phyloP scores from a whole-genome alignment of 441 rosid species.

The Adansonia madagascariensis region DNA sequence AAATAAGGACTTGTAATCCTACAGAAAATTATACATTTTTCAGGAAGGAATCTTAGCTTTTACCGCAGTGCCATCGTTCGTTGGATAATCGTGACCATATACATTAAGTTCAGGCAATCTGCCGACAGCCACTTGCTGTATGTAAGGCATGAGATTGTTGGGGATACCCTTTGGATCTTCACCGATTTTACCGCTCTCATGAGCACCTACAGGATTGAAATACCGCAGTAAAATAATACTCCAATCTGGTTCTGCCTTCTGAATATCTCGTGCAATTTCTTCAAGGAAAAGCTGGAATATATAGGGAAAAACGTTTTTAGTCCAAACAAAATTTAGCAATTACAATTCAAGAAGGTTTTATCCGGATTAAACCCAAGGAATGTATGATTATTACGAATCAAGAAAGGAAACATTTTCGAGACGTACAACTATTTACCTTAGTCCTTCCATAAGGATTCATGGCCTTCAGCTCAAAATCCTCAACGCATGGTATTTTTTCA shows the following conservation, averaged over 20 bases:
- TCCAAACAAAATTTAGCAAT: not conserved
- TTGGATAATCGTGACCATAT: constrained; percentile 69
- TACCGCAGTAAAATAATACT: constrained; percentile 67
- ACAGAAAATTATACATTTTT: not conserved
- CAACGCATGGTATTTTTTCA: constrained; percentile 60
- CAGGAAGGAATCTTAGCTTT: constrained; percentile 14
- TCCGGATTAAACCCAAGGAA: not conserved
- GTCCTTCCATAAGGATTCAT: constrained; percentile 79
- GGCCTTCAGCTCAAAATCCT: constrained; percentile 55
- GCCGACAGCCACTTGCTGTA: constrained; percentile 75
- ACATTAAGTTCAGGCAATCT: constrained; percentile 68
- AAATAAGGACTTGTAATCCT: not conserved
- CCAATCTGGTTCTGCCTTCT: constrained; percentile 68
- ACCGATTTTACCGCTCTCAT: constrained; percentile 72
- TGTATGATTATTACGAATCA: not conserved
- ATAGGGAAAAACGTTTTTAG: not conserved
- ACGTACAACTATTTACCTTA: constrained; percentile 45
- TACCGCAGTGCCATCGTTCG: constrained; percentile 68
- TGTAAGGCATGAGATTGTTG: constrained; percentile 75
- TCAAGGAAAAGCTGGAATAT: constrained; percentile 60
- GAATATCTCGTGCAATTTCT: constrained; percentile 70
- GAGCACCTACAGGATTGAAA: constrained; percentile 76
- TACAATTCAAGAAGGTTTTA: constrained; percentile 1
- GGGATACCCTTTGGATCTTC: constrained; percentile 81
- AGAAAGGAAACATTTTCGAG: not conserved